A percentile compares a stretch with the other conserved stretches of the same genome.
phyloP scores from a whole-genome alignment of 2,329 filamentous ascomycete species.

The Fonsecaea pedrosoi region DNA sequence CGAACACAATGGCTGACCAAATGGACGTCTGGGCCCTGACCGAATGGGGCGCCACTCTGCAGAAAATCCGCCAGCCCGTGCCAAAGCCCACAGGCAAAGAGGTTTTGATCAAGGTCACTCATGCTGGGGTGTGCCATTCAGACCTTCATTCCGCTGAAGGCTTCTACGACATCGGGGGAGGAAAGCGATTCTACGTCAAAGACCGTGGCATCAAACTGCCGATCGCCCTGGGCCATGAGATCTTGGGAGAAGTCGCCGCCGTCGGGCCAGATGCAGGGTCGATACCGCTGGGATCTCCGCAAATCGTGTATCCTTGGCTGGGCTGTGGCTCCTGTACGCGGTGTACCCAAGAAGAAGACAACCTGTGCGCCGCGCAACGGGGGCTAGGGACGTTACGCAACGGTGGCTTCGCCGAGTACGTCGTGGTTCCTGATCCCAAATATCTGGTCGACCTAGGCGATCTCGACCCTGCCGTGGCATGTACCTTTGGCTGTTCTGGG shows the following conservation, averaged over 20 bases:
- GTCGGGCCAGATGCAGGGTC: constrained; percentile 5
- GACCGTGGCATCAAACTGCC: constrained; percentile 27
- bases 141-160: constrained; percentile 61
- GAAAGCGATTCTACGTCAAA: constrained; percentile 15
- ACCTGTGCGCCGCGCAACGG: constrained; percentile 72
- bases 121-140: constrained; percentile 22
- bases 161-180: constrained; percentile 43
- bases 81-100: constrained; percentile 11
- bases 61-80: constrained; percentile 16
- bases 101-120: constrained; percentile 25
- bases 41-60: constrained; percentile 26
- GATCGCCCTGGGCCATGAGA: constrained; percentile 25
- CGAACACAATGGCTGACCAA: too few relatives aligned
- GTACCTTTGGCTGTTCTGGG: constrained; percentile 25
- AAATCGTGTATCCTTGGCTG: constrained; percentile 23
- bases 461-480: constrained; percentile 46
- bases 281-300: constrained; percentile 11
- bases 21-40: constrained; percentile 26
- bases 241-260: constrained; percentile 13
- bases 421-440: constrained; percentile 29
- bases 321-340: constrained; percentile 22
- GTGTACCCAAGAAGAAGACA: constrained; percentile 59
- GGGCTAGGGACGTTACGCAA: constrained; percentile 63
- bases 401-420: constrained; percentile 36
- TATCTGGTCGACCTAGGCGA: constrained; percentile 31